Evolutionary conservation across 2,329 filamentous ascomycete species (phyloP).

Genomic region (Paecilomyces dactylethromorphus): DNA sequence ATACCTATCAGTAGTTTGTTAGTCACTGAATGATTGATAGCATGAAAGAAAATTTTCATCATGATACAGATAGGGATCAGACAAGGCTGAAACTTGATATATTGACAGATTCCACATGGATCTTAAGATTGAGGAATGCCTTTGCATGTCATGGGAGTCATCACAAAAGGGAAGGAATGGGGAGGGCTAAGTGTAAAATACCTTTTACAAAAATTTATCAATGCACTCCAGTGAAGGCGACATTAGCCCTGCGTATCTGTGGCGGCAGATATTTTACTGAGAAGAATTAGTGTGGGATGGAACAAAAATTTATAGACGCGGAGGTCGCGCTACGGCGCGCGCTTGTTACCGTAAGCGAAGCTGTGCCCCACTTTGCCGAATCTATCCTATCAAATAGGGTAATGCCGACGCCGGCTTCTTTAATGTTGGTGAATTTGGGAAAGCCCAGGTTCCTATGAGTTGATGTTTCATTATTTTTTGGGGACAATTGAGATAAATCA

Average conservation of each 20-base stretch:
- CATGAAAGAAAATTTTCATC: background rate
- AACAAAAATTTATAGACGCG: background rate
- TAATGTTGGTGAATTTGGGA: too few relatives aligned
- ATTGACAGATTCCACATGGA: conserved; percentile 57
- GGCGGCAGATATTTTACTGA: background rate
- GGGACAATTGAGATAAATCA: too few relatives aligned
- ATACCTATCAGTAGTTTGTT: conserved; percentile 27
- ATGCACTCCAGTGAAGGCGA: background rate
- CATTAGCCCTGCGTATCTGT: background rate
- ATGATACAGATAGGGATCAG: conserved; percentile 38
- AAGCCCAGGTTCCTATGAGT: too few relatives aligned
- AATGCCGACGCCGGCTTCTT: background rate
- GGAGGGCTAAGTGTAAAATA: conserved; percentile 17
- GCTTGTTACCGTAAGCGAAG: background rate
- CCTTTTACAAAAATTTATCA: conserved; percentile 33
- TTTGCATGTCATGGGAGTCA: conserved; percentile 57
- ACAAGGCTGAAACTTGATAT: conserved; percentile 64
- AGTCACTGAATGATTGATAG: conserved; percentile 14
- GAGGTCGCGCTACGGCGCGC: background rate
- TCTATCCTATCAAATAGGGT: background rate
- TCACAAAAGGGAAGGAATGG: conserved; percentile 41
- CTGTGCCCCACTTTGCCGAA: background rate
- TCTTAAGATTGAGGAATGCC: conserved; percentile 64
- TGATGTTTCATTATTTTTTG: too few relatives aligned
- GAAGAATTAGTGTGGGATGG: background rate